Percentiles rank a stretch among this genome's conserved stretches.
These are phyloP conservation scores for Penicillium sp. DNA, from an alignment of 2,329 filamentous ascomycete genomes.

Conservation along the genomic window DNA sequence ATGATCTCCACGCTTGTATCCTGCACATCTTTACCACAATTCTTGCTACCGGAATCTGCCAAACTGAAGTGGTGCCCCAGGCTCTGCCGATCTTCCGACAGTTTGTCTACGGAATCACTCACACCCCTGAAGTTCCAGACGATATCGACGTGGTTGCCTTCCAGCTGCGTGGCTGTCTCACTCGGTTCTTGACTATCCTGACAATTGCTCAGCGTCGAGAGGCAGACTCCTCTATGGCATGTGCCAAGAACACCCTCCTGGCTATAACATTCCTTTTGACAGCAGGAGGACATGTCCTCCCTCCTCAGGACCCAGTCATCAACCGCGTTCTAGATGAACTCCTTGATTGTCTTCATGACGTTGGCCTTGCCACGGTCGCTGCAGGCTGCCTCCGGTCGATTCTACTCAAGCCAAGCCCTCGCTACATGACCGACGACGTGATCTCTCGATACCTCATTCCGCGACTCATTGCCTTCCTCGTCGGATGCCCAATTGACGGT, in stretches of 20 bases:
- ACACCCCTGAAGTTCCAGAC: slow-evolving; percentile 27
- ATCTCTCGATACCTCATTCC: slow-evolving; percentile 74
- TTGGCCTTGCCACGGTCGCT: slow-evolving; percentile 71
- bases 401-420: slow-evolving; percentile 63
- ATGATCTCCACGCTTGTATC: slow-evolving; percentile 92
- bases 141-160: slow-evolving; percentile 52
- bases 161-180: slow-evolving; percentile 79
- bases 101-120: slow-evolving; percentile 75
- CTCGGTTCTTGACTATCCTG: slow-evolving; percentile 74
- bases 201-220: slow-evolving; percentile 50
- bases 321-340: slow-evolving; percentile 74
- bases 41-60: slow-evolving; percentile 80
- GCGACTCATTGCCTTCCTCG: slow-evolving; percentile 71
- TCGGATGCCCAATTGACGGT: slow-evolving; percentile 50
- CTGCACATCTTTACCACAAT: slow-evolving; percentile 95
- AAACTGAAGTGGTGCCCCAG: slow-evolving; percentile 84
- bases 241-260: slow-evolving; percentile 89
- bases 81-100: slow-evolving; percentile 87
- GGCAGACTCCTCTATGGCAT: slow-evolving; percentile 72
- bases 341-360: slow-evolving; percentile 70
- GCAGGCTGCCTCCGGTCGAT: slow-evolving; percentile 86
- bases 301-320: slow-evolving; percentile 72
- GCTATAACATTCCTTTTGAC: slow-evolving; percentile 88
- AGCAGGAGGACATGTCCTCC: slow-evolving; percentile 69
- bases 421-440: slow-evolving; percentile 64